Base-by-base conservation (phyloP, 1,284 basidiomycete species). In the Rhodotorula sp. region DNA sequence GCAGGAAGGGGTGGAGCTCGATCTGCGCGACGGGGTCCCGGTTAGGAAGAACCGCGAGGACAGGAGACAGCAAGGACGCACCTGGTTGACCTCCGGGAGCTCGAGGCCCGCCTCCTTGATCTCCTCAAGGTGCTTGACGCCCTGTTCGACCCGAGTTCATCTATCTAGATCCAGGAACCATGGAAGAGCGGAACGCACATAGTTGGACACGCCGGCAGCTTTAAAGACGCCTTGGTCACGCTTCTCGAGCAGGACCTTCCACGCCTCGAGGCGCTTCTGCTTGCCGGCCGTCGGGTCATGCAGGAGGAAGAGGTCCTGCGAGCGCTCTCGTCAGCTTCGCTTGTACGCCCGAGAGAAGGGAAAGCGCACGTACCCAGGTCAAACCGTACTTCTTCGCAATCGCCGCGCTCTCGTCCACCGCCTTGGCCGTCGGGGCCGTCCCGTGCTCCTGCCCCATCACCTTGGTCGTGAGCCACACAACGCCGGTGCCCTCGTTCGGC, bases 1-100 rank as follows among this genome's bases (percentile, higher is more conserved):
- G 92, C 80, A 90, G 92, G 76, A 90, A 88, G 0, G 92, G 91
- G 78, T 93, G 91, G 13, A 93, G 84, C 87, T 91, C 67, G 17
- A 70, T 67, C 63, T 66, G 60, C 32, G 32, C 21, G 1, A 13
- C 3, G 22, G 9, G 50, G 19, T 10, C 19, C 12, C 19, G 12
- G 36, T 36, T 51, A 55, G 15, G 39, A 70, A 82, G 80, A 71
- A 80, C 9, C 9, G 48, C 25, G 36, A 22, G 51, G 21, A 32
- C 5, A 55, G 19, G 1, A 25, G 32, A 34, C 34, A 41, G 7
- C 46, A 17, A 10, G 34, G 48, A 36, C 89, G 90, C 61, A 94
- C 88, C 80, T 95, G 92, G 81, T 94, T 93, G 50, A 94, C 88
- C 2, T 88, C 83, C 3, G 92, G 92, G 21, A 85, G 81, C 68